Evolutionary conservation across 1,139 yeast species (phyloP), one percentile per base, ranked within the genome.

Genomic region (Suhomyces chickasaworum): DNA sequence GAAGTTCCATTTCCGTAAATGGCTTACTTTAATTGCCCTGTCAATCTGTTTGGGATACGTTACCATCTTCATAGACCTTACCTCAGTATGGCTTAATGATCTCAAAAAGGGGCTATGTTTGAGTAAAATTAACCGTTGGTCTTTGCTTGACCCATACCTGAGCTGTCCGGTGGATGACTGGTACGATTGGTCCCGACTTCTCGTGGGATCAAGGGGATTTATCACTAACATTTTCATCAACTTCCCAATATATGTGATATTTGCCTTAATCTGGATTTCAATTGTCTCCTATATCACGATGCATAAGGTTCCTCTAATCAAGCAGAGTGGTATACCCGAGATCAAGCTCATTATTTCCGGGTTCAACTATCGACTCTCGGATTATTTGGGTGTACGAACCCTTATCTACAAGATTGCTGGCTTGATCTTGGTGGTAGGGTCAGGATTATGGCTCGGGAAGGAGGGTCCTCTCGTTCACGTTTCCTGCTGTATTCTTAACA

Each of bases 381-480:
- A 66, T 7, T 80, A 82, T 52, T 64, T 86, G 43, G 78, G 83
- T 2, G 49, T 71, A 8, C 59, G 60, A 17, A 74, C 85, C 1
- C 67, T 85, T 13, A 32, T 76, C 1, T 67, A 71, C 50, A 85
- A 85, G 56, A 68, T 75, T 2, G 42, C 71, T 3, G 86, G 89
- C 20, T 66, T 86, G 49, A 66, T 83, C 31, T 66, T 86, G 41
- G 84, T 84, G 33, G 86, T 89, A 12, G 83, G 95, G 18, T 81
- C 95, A 1, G 97, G 97, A 0, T 62, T 91, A 2, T 89, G 96
- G 87, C 76, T 89, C 6, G 97, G 98, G 9, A 87, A 86, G 60
- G 98, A 91, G 59, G 98, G 97, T 1, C 98, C 98, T 0, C 71
- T 93, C 47, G 96, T 89, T 25, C 97, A 90, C 64, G 82, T 90